These are phyloP conservation scores for Zangia roseola DNA, from an alignment of 768 basidiomycete genomes.

Conservation along the genomic window DNA sequence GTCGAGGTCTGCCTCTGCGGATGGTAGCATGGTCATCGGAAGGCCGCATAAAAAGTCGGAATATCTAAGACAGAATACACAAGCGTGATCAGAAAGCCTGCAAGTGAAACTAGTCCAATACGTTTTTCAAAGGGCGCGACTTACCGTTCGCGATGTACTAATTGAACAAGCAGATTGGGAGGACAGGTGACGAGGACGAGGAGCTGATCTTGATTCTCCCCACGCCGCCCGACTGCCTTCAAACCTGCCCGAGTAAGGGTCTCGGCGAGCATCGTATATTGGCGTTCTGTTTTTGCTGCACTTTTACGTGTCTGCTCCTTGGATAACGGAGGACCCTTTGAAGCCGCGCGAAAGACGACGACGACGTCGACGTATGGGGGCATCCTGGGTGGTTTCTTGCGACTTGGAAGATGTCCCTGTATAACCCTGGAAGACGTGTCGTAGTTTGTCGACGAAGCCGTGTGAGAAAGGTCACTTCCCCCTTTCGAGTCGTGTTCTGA, in stretches of 20 bases:
- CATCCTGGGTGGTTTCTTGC: slow-evolving; percentile 25
- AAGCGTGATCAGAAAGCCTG: neutral
- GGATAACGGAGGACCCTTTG: slow-evolving; percentile 39
- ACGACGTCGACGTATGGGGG: slow-evolving; percentile 70
- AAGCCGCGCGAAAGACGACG: slow-evolving; percentile 62
- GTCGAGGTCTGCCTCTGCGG: slow-evolving; percentile 42
- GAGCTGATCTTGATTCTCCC: slow-evolving; percentile 73
- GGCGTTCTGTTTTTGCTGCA: slow-evolving; percentile 60
- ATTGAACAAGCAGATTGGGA: slow-evolving; percentile 52
- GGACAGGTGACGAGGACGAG: slow-evolving; percentile 77
- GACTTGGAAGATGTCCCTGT: neutral
- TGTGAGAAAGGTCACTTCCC: slow-evolving; percentile 2
- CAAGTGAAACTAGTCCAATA: neutral
- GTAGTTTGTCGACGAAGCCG: slow-evolving; percentile 1
- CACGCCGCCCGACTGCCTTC: slow-evolving; percentile 69
- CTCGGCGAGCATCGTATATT: slow-evolving; percentile 64
- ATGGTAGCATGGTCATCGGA: slow-evolving; percentile 50
- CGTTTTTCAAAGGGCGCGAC: slow-evolving; percentile 20
- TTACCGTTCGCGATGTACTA: slow-evolving; percentile 76
- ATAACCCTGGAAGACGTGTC: neutral
- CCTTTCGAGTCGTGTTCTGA: neutral
- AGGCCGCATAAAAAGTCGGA: slow-evolving; percentile 78
- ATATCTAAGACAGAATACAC: slow-evolving; percentile 40
- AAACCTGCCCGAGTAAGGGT: slow-evolving; percentile 63
- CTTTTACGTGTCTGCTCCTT: slow-evolving; percentile 65